Conservation (phyloP, 1,284 basidiomycete species). For the Ceratobasidium theobromae region DNA sequence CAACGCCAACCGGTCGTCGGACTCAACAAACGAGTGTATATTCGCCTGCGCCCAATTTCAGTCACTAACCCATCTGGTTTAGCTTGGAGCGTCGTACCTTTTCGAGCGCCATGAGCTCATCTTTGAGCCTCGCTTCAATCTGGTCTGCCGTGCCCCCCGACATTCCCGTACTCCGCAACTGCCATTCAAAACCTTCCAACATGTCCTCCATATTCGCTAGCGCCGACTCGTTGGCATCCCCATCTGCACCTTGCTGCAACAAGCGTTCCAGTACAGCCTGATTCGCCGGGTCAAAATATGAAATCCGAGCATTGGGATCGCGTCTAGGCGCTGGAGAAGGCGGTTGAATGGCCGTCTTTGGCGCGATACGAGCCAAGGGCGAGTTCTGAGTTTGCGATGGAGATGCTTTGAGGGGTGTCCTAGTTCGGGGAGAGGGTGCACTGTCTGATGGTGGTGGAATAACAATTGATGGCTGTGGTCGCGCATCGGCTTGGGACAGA, state of each 20-base stretch:
- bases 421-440: neutral
- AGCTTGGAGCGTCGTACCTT: slow-evolving; percentile 60
- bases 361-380: neutral
- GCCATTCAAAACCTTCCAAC: slow-evolving; percentile 97
- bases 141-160: slow-evolving; percentile 78
- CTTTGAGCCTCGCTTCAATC: slow-evolving; percentile 81
- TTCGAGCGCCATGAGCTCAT: slow-evolving; percentile 87
- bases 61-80: neutral
- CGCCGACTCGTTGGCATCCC: slow-evolving; percentile 57
- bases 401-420: slow-evolving; percentile 1
- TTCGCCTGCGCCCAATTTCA: slow-evolving; percentile 65
- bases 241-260: slow-evolving; percentile 53
- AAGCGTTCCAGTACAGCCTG: slow-evolving; percentile 73
- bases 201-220: slow-evolving; percentile 95
- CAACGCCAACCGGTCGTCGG: slow-evolving; percentile 77
- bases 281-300: slow-evolving; percentile 76
- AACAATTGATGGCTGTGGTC: slow-evolving; percentile 6
- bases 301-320: slow-evolving; percentile 69
- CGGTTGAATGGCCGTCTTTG: slow-evolving; percentile 14
- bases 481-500: neutral
- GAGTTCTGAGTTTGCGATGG: neutral
- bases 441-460: neutral
- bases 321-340: slow-evolving; percentile 44
- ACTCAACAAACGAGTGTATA: slow-evolving; percentile 95
- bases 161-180: slow-evolving; percentile 52